Evolutionary conservation across 179 eudicot species (phyloP).

Genomic region (Spergularia azorica): DNA sequence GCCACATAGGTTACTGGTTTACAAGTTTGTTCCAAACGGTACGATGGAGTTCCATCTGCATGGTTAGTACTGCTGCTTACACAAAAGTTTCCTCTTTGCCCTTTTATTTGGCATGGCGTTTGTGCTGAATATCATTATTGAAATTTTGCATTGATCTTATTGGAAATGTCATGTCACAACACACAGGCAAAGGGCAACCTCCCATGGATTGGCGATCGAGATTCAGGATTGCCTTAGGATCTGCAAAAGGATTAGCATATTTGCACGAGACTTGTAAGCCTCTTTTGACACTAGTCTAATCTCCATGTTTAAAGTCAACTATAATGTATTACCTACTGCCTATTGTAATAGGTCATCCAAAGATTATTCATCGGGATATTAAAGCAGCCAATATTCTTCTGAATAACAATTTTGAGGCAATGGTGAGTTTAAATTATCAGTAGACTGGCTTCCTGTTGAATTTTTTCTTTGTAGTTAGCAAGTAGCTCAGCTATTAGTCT

Average conservation of each 20-base stretch:
- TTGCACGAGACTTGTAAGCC: slow-evolving; percentile 93
- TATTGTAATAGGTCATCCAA: slow-evolving; percentile 76
- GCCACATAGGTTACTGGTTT: slow-evolving; percentile 73
- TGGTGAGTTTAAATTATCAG: slow-evolving; percentile 42
- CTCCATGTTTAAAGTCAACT: neutral
- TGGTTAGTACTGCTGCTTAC: slow-evolving; percentile 48
- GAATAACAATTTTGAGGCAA: slow-evolving; percentile 85
- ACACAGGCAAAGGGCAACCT: slow-evolving; percentile 78
- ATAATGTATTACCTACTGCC: slow-evolving; percentile 10
- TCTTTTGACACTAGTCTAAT: neutral
- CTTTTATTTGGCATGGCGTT: slow-evolving; percentile 4
- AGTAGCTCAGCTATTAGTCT: neutral
- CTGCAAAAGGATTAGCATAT: slow-evolving; percentile 96
- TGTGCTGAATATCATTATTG: neutral
- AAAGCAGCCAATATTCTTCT: slow-evolving; percentile 84
- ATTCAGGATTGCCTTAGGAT: slow-evolving; percentile 80
- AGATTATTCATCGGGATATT: slow-evolving; percentile 92
- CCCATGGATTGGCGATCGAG: slow-evolving; percentile 73
- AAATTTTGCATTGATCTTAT: slow-evolving; percentile 13
- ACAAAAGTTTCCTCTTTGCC: neutral
- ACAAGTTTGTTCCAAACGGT: slow-evolving; percentile 83
- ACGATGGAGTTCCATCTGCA: slow-evolving; percentile 94
- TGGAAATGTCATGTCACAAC: slow-evolving; percentile 32
- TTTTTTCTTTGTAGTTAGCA: neutral
- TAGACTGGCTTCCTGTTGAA: slow-evolving; percentile 2